phyloP scores from a whole-genome alignment of 331 rosid species.

The Pyrus hybrid region DNA sequence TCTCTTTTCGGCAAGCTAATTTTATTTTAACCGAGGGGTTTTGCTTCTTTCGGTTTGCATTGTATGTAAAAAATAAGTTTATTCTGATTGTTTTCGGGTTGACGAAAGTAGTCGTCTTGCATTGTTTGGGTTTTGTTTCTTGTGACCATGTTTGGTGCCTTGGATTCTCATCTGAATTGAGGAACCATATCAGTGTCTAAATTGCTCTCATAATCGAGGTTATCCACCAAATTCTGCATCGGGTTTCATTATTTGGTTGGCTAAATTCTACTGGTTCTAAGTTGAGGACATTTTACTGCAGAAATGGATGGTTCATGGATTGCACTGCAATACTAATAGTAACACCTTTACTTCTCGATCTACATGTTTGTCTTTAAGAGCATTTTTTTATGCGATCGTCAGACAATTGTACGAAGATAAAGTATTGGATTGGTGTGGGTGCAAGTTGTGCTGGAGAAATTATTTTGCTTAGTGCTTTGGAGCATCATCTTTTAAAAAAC shows the following conservation, averaged over 20 bases:
- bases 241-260: not conserved
- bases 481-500: not conserved
- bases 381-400: not conserved
- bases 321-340: not conserved
- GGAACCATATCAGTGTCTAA: not conserved
- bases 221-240: not conserved
- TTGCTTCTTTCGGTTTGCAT: not conserved
- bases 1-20: not conserved
- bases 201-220: not conserved
- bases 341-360: not conserved
- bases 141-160: not conserved
- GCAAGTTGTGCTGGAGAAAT: not conserved
- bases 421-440: not conserved
- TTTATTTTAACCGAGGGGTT: not conserved
- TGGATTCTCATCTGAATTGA: not conserved
- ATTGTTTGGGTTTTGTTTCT: no score
- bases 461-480: not conserved
- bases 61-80: not conserved
- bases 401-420: not conserved
- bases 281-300: not conserved
- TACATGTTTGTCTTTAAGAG: not conserved
- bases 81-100: not conserved
- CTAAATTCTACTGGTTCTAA: not conserved
- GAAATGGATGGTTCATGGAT: not conserved
- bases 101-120: no score